Percentiles rank a stretch among this genome's conserved stretches.
These are phyloP conservation scores for Fomitiporia mediterranea DNA, from an alignment of 1,284 basidiomycete genomes.

Conservation along the genomic window DNA sequence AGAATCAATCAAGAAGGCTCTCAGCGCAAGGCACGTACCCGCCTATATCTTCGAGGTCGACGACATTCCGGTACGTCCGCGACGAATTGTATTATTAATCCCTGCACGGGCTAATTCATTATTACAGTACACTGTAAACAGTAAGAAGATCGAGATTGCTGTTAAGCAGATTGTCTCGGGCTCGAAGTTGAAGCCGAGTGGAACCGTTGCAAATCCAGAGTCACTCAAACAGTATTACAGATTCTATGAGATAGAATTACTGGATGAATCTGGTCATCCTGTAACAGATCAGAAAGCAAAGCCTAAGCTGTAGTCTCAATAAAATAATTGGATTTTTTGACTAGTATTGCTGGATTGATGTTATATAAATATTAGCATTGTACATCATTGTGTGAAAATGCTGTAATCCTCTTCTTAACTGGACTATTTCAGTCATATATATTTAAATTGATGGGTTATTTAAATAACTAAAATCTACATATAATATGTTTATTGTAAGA, in stretches of 20 bases:
- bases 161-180: constrained; percentile 72
- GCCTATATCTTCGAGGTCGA: constrained; percentile 54
- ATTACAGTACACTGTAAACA: constrained; percentile 61
- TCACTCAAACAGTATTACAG: constrained; percentile 58
- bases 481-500: no score
- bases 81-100: not conserved
- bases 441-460: no score
- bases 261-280: not conserved
- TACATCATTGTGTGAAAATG: no score
- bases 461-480: no score
- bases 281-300: not conserved
- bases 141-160: constrained; percentile 72
- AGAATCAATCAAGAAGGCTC: constrained; percentile 53
- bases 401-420: no score
- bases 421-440: no score
- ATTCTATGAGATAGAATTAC: constrained; percentile 26
- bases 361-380: no score
- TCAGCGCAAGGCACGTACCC: constrained; percentile 76
- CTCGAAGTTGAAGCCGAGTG: constrained; percentile 52
- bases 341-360: no score
- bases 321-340: no score
- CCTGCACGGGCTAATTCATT: not conserved
- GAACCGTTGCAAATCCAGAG: constrained; percentile 66
- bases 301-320: not conserved
- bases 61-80: constrained; percentile 55